These are phyloP conservation scores for Trametes gibbosa DNA, from an alignment of 768 basidiomycete genomes.

Conservation along the genomic window DNA sequence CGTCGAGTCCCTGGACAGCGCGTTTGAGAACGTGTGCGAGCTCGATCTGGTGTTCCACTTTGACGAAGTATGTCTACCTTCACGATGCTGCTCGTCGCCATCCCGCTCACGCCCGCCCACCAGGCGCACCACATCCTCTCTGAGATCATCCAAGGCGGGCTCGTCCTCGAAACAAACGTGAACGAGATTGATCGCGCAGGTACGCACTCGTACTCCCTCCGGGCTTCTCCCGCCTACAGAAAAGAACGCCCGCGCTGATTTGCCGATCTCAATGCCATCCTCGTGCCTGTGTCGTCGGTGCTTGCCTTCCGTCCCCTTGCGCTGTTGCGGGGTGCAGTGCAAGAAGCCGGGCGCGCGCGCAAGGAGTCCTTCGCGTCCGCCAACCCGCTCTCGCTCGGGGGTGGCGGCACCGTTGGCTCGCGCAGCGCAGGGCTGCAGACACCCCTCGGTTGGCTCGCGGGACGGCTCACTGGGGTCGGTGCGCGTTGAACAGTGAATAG, in stretches of 20 bases:
- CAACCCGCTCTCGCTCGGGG: constrained; percentile 77
- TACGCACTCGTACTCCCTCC: constrained; percentile 34
- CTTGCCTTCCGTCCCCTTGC: background rate
- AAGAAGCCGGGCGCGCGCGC: constrained; percentile 64
- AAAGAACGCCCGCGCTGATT: constrained; percentile 43
- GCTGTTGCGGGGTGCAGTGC: constrained; percentile 44
- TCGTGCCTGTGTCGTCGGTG: no score
- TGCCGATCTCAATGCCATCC: no score
- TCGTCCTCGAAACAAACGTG: constrained; percentile 93
- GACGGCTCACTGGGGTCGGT: constrained; percentile 65
- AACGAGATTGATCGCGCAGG: constrained; percentile 77
- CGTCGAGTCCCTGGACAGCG: constrained; percentile 92
- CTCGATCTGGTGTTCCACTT: constrained; percentile 98
- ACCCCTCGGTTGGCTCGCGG: constrained; percentile 78
- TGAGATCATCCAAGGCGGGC: constrained; percentile 96
- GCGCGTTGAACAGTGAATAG: constrained; percentile 20
- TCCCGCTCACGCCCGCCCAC: background rate
- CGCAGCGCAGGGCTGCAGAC: constrained; percentile 61
- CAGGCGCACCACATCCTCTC: constrained; percentile 92
- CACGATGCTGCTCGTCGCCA: background rate
- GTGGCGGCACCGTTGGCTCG: constrained; percentile 46
- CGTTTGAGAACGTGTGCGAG: constrained; percentile 98
- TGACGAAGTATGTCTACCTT: constrained; percentile 68
- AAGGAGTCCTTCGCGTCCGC: constrained; percentile 79
- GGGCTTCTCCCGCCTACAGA: background rate